phyloP scores from a whole-genome alignment of 768 basidiomycete species.

The Dentipellis sp. region DNA sequence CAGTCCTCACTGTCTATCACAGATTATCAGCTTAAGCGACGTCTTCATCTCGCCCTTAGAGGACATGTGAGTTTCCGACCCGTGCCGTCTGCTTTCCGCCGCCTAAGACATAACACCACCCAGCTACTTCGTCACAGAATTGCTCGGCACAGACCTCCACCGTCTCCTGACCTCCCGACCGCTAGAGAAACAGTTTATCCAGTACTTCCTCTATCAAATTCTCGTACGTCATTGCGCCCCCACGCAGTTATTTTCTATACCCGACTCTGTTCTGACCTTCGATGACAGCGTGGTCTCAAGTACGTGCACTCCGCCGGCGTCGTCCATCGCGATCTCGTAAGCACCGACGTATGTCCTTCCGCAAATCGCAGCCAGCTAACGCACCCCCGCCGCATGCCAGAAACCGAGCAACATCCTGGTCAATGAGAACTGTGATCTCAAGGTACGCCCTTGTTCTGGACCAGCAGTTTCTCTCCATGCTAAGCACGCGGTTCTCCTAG shows the following conservation, averaged over 20 bases:
- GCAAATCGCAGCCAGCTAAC: constrained; percentile 3
- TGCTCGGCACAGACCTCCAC: constrained; percentile 96
- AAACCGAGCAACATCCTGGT: constrained; percentile 99
- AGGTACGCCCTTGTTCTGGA: constrained; percentile 37
- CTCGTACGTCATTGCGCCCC: constrained; percentile 38
- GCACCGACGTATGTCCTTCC: constrained; percentile 18
- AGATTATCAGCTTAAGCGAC: constrained; percentile 98
- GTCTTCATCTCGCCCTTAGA: constrained; percentile 99
- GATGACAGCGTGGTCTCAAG: constrained; percentile 82
- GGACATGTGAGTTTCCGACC: constrained; percentile 61
- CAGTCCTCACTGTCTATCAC: constrained; percentile 2
- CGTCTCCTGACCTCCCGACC: constrained; percentile 93
- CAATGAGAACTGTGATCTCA: constrained; percentile 99
- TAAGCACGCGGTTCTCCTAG: constrained; percentile 28
- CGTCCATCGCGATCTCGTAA: constrained; percentile 90
- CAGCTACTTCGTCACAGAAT: constrained; percentile 98
- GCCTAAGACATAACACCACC: background rate
- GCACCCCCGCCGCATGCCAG: constrained; percentile 25
- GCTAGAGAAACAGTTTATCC: constrained; percentile 98
- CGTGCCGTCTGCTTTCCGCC: background rate
- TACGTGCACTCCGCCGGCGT: constrained; percentile 99
- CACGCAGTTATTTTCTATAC: background rate
- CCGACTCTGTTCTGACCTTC: background rate
- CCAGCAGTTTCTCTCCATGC: background rate
- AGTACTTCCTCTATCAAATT: constrained; percentile 99